phyloP scores from a whole-genome alignment of 1,284 basidiomycete genomes.

The Coriolopsis trogii region DNA sequence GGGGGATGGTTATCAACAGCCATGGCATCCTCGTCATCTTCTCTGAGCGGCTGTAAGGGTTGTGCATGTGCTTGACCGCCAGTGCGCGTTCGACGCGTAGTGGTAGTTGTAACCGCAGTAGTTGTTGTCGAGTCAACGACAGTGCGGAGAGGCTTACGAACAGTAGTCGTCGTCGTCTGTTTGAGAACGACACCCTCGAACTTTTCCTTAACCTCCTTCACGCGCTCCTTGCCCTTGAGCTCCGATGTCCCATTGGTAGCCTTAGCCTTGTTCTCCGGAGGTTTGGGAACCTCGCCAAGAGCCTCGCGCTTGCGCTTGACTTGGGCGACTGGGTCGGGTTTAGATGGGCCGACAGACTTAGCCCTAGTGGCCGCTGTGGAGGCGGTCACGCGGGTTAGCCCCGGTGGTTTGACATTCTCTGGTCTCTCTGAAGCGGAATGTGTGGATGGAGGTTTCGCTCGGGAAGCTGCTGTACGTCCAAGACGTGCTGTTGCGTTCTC shows the following conservation, averaged over 20 bases:
- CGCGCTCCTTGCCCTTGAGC: constrained; percentile 45
- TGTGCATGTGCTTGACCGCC: constrained; percentile 15
- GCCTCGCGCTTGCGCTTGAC: constrained; percentile 79
- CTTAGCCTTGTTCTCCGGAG: constrained; percentile 48
- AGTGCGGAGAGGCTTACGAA: constrained; percentile 26
- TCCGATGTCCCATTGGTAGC: constrained; percentile 27
- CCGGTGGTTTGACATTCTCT: constrained; percentile 36
- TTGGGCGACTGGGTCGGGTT: constrained; percentile 43
- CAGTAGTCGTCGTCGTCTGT: constrained; percentile 40
- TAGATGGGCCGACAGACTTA: constrained; percentile 37
- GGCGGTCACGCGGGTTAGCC: constrained; percentile 32
- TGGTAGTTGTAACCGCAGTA: constrained; percentile 33
- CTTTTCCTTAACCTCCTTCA: constrained; percentile 46
- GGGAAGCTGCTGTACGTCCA: constrained; percentile 51
- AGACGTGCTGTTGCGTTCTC: constrained; percentile 60
- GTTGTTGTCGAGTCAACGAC: constrained; percentile 34
- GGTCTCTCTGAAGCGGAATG: constrained; percentile 41
- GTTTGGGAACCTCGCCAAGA: constrained; percentile 64
- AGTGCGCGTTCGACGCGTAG: constrained; percentile 32
- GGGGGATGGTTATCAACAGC: constrained; percentile 46
- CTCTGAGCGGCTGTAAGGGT: constrained; percentile 34
- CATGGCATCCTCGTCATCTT: constrained; percentile 48
- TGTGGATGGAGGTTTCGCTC: constrained; percentile 57
- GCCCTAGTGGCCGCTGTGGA: constrained; percentile 43
- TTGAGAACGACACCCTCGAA: constrained; percentile 61